Evolutionary conservation across 768 basidiomycete species (phyloP).

Genomic region (Tylopilus intermedius): DNA sequence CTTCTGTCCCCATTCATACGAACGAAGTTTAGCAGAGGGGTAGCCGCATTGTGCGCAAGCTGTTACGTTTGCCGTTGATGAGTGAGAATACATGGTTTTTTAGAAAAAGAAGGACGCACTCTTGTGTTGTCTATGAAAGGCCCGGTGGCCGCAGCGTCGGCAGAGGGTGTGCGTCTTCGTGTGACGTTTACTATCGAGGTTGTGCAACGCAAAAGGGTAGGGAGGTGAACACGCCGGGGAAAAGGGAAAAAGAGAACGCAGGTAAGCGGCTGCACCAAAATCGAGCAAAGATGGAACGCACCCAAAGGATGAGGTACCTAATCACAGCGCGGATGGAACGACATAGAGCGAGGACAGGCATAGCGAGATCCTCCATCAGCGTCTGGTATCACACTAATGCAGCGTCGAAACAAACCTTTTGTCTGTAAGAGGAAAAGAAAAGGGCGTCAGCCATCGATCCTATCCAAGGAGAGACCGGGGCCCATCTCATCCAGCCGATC

Average conservation of each 20-base stretch:
- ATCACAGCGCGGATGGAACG: slow-evolving; percentile 11
- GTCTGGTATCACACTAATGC: neutral
- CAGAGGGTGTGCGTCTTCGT: slow-evolving; percentile 96
- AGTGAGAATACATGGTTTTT: neutral
- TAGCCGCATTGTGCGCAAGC: slow-evolving; percentile 96
- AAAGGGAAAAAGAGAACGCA: neutral
- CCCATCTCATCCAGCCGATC: slow-evolving; percentile 30
- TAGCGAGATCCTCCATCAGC: slow-evolving; percentile 7
- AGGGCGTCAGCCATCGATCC: slow-evolving; percentile 13
- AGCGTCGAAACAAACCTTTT: slow-evolving; percentile 60
- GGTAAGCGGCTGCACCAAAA: neutral
- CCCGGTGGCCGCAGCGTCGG: slow-evolving; percentile 91
- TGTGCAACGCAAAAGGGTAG: neutral
- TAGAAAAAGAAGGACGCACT: slow-evolving; percentile 45
- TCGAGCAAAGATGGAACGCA: slow-evolving; percentile 40
- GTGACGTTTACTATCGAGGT: slow-evolving; percentile 77
- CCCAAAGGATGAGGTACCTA: slow-evolving; percentile 97
- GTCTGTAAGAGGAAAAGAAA: slow-evolving; percentile 46
- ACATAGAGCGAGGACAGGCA: neutral
- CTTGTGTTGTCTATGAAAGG: slow-evolving; percentile 99
- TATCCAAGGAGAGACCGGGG: neutral
- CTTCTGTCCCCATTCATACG: slow-evolving; percentile 97
- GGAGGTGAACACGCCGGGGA: too few relatives aligned
- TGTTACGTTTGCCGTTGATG: slow-evolving; percentile 24
- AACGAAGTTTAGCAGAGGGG: slow-evolving; percentile 91